Evolutionary conservation across 2,329 filamentous ascomycete genomes (phyloP).

Genomic region (Paecilomyces dactylethromorphus): DNA sequence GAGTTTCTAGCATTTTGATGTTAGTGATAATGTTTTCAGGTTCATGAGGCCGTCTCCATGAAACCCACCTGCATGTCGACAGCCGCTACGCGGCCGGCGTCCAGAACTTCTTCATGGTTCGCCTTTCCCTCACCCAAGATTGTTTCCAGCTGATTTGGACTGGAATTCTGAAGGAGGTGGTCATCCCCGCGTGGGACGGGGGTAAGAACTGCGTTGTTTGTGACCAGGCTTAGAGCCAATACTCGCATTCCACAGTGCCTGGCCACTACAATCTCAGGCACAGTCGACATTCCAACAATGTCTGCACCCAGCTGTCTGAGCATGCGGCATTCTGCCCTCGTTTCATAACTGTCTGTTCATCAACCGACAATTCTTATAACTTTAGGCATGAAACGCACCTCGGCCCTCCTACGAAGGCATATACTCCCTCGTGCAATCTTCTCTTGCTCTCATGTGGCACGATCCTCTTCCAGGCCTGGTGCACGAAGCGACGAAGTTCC

Average conservation of each 20-base stretch:
- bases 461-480: conserved; percentile 51
- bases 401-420: conserved; percentile 59
- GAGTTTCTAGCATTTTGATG: conserved; percentile 22
- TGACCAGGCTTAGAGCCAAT: conserved; percentile 60
- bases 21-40: conserved; percentile 10
- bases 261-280: conserved; percentile 62
- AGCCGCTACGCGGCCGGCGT: conserved; percentile 54
- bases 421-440: conserved; percentile 57
- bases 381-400: conserved; percentile 38
- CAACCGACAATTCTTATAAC: not conserved
- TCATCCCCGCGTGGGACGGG: conserved; percentile 55
- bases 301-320: conserved; percentile 57
- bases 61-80: conserved; percentile 55
- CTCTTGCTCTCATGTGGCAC: conserved; percentile 39
- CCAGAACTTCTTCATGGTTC: conserved; percentile 59
- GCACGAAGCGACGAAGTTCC: conserved; percentile 50
- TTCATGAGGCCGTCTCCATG: not conserved
- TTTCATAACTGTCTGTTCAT: conserved; percentile 49
- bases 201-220: conserved; percentile 57
- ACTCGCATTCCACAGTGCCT: conserved; percentile 58
- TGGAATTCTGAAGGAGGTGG: conserved; percentile 44
- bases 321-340: conserved; percentile 59
- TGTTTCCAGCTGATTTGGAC: conserved; percentile 44
- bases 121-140: conserved; percentile 55
- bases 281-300: conserved; percentile 65